A percentile compares a stretch with the other conserved stretches of the same genome.
Evolutionary conservation across 2,329 filamentous ascomycete species (phyloP).

Genomic region (Immersiporthe knoxdaviesiana): DNA sequence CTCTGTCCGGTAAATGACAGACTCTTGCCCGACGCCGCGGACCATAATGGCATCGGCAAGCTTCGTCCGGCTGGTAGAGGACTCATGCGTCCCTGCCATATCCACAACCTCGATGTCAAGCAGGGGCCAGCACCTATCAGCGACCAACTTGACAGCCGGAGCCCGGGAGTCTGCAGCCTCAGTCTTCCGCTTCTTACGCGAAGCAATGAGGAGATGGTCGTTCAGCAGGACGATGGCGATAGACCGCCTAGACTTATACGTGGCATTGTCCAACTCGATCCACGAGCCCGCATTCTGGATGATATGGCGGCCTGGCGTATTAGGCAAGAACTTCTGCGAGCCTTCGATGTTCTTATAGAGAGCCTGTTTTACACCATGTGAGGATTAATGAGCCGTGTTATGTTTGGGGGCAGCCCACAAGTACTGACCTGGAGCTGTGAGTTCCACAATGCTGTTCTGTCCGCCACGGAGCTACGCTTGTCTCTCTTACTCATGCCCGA

Average conservation of each 20-base stretch:
- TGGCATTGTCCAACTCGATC: conserved; percentile 96
- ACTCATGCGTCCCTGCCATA: conserved; percentile 70
- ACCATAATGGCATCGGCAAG: conserved; percentile 89
- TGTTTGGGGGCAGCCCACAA: background rate
- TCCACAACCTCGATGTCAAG: conserved; percentile 93
- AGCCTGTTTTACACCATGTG: conserved; percentile 49
- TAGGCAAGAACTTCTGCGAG: conserved; percentile 94
- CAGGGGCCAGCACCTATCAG: conserved; percentile 91
- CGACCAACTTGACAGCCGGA: conserved; percentile 76
- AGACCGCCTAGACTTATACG: conserved; percentile 87
- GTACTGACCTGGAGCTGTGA: conserved; percentile 63
- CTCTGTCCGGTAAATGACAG: conserved; percentile 92
- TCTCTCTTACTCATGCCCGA: conserved; percentile 68
- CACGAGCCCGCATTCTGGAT: conserved; percentile 90
- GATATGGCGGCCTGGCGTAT: conserved; percentile 87
- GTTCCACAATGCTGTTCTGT: conserved; percentile 69
- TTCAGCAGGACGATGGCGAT: conserved; percentile 94
- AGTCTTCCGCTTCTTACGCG: conserved; percentile 86
- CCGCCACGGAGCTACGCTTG: conserved; percentile 86
- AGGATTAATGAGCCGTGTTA: background rate
- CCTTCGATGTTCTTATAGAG: conserved; percentile 98
- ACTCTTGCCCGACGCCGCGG: conserved; percentile 81
- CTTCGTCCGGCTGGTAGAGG: conserved; percentile 60
- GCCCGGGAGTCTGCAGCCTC: conserved; percentile 63
- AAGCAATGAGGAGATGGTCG: conserved; percentile 89